Base-by-base conservation (phyloP, 2,329 filamentous ascomycete genomes). In the Aspergillus sp. region DNA sequence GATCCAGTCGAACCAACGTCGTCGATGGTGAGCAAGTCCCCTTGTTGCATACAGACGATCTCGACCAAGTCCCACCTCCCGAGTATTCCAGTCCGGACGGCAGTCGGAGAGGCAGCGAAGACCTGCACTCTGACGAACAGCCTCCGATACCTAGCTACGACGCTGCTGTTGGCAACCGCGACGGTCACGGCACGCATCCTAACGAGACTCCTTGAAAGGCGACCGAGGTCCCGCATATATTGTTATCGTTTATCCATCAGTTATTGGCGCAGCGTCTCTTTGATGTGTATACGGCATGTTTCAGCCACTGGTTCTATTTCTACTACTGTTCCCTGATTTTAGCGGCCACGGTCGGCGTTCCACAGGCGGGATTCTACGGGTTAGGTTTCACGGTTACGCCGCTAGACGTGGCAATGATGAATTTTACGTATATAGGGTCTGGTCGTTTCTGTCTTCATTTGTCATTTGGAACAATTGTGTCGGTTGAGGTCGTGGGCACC, bases 141-240 rank as follows among this genome's bases (percentile, higher is more conserved):
- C 89, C 90, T 23, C 90, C 91, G 0, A 92, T 95, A 64, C 91
- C 91, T 2, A 93, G 86, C 69, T 96, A 96, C 72, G 90, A 88
- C 73, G 90, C 91, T 61, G 91, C 90, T 1, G 82, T 92, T 58
- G 76, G 76, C 52, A 75, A 78, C 58, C 62, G 62, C n/a, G 58
- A 61, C 11, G 50, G 50, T 50, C 42, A 48, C 36, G 8, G 30
- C n/a, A 50, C 53, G 5, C 36, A 42, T 32, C 11, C 56, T 27
- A 55, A 60, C n/a, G 49, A 50, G 8, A 19, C 47, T 27, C 41
- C 48, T 19, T 59, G 27, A 62, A 8, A 7, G 19, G 41, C 49
- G 17, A 21, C 17, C 48, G 51, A 51, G 44, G 30, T 25, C 36
- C 25, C 47, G 27, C 38, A 42, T 41, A 39, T 42, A 39, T 58